Evolutionary conservation across 2,329 filamentous ascomycete species (phyloP).

Genomic region (Hypoxylon sp.): DNA sequence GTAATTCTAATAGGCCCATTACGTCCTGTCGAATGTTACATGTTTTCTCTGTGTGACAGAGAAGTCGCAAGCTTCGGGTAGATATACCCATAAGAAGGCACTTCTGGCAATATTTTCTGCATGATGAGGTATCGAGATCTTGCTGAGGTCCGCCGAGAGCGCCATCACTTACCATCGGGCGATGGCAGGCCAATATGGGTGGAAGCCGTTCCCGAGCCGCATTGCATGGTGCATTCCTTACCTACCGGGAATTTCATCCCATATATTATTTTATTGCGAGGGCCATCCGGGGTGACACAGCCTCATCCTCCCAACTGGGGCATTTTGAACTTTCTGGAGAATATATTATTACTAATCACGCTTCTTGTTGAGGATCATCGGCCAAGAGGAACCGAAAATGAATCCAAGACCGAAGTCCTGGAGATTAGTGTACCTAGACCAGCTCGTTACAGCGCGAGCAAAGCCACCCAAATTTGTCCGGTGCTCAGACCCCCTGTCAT

Average conservation of each 20-base stretch:
- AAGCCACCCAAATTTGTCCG: slow-evolving; percentile 9
- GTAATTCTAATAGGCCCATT: slow-evolving; percentile 44
- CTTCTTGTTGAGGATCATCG: slow-evolving; percentile 8
- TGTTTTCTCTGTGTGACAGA: slow-evolving; percentile 40
- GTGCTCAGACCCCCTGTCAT: slow-evolving; percentile 9
- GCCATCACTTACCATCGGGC: slow-evolving; percentile 25
- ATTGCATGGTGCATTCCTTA: slow-evolving; percentile 32
- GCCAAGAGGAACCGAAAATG: slow-evolving; percentile 2
- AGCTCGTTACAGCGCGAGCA: neutral
- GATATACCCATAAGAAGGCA: slow-evolving; percentile 17
- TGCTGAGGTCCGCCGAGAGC: slow-evolving; percentile 9
- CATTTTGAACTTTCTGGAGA: neutral
- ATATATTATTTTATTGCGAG: slow-evolving; percentile 18
- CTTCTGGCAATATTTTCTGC: slow-evolving; percentile 28
- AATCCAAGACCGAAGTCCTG: neutral
- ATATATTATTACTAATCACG: slow-evolving; percentile 1
- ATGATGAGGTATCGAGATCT: slow-evolving; percentile 16
- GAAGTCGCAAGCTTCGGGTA: slow-evolving; percentile 28
- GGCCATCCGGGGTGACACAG: slow-evolving; percentile 13
- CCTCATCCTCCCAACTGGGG: neutral
- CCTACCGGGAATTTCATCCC: slow-evolving; percentile 12
- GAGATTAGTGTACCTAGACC: neutral
- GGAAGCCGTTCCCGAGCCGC: slow-evolving; percentile 24
- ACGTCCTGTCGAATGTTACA: slow-evolving; percentile 43
- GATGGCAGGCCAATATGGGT: slow-evolving; percentile 39